A percentile compares a stretch with the other conserved stretches of the same genome.
These are phyloP conservation scores for Periconia digitata DNA, from an alignment of 2,329 filamentous ascomycete genomes.

Conservation along the genomic window DNA sequence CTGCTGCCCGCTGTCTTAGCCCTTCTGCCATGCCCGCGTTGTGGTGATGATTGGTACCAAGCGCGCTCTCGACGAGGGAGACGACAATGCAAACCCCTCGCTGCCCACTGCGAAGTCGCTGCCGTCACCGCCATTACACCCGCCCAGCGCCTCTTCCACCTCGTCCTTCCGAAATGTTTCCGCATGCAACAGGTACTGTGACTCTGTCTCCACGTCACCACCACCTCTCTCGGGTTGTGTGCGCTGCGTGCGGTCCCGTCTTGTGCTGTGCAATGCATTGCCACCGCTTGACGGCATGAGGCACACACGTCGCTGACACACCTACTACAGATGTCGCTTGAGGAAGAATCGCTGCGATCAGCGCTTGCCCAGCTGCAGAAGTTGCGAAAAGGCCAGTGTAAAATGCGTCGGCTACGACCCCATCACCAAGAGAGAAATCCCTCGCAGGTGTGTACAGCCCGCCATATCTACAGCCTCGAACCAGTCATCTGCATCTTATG, in stretches of 20 bases:
- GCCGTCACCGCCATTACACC: conserved; percentile 32
- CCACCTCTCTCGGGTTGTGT: too few relatives aligned
- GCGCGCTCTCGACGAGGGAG: conserved; percentile 42
- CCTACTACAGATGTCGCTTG: conserved; percentile 63
- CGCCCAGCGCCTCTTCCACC: conserved; percentile 28
- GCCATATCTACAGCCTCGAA: background rate
- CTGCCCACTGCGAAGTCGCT: conserved; percentile 25
- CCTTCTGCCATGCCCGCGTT: conserved; percentile 37
- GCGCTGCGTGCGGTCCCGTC: too few relatives aligned
- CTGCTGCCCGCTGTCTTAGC: conserved; percentile 4
- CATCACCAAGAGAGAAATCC: conserved; percentile 94
- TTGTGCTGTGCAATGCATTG: conserved; percentile 1
- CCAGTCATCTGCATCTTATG: background rate
- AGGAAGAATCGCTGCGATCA: conserved; percentile 96
- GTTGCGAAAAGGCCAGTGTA: conserved; percentile 89
- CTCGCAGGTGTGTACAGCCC: conserved; percentile 59
- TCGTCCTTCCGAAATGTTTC: conserved; percentile 64
- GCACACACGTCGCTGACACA: conserved; percentile 5
- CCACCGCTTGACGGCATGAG: background rate
- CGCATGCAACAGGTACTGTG: conserved; percentile 82
- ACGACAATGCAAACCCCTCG: conserved; percentile 20
- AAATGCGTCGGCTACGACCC: conserved; percentile 95
- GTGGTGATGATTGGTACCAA: conserved; percentile 42
- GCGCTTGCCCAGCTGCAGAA: conserved; percentile 83
- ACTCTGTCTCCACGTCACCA: conserved; percentile 11